Evolutionary conservation across 2,329 filamentous ascomycete genomes (phyloP).

Genomic region (Teratosphaeriaceae sp.): DNA sequence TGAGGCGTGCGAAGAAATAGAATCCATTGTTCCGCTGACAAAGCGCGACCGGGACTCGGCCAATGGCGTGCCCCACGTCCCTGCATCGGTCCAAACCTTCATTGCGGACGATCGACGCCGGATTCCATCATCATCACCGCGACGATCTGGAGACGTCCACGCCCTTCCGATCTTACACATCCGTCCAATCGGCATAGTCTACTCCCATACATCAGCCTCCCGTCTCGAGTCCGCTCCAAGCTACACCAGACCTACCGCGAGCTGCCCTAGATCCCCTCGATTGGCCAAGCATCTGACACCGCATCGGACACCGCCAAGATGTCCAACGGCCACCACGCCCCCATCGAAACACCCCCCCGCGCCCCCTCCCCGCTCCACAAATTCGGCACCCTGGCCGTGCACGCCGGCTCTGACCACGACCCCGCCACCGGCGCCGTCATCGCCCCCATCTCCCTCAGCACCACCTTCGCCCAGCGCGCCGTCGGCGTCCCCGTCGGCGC

Average conservation of each 20-base stretch:
- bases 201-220: too few species aligned
- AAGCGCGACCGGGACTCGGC: neutral
- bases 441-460: slow-evolving; percentile 90
- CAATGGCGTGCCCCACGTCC: neutral
- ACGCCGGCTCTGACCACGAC: slow-evolving; percentile 87
- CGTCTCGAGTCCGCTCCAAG: too few species aligned
- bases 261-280: too few species aligned
- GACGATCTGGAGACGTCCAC: too few species aligned
- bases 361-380: slow-evolving; percentile 66
- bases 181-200: too few species aligned
- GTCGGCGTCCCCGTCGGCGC: slow-evolving; percentile 81
- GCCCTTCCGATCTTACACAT: too few species aligned
- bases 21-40: too few species aligned
- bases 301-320: slow-evolving; percentile 12
- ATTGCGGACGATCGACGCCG: neutral
- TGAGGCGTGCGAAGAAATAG: too few species aligned
- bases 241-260: too few species aligned
- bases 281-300: too few species aligned
- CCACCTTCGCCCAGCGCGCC: slow-evolving; percentile 86
- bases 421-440: slow-evolving; percentile 91
- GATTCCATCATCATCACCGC: too few species aligned
- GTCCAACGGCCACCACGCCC: slow-evolving; percentile 23
- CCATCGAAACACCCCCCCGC: slow-evolving; percentile 66
- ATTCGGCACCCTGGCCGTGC: slow-evolving; percentile 92
- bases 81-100: too few species aligned